Base-by-base conservation (phyloP, 2,329 filamentous ascomycete species). In the Pyricularia grisea region DNA sequence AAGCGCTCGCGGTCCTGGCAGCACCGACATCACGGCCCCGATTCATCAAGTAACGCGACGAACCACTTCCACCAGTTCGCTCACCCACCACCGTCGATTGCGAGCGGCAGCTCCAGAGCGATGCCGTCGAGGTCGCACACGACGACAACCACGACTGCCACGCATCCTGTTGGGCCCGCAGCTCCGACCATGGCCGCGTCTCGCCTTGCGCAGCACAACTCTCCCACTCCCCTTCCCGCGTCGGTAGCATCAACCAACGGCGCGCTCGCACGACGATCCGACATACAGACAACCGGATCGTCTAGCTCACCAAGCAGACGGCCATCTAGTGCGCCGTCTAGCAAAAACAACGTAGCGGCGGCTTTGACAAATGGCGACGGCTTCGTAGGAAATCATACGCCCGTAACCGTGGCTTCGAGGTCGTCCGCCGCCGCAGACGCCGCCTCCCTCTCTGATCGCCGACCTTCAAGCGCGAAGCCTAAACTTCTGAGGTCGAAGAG, bases 401-500 rank as follows among this genome's bases (percentile, higher is more conserved):
- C 67, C 50, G 42, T 28, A n/a, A 14, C 72, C 77, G 76, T 70
- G 67, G 72, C 17, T 69, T 73, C 60, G 69, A 70, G 36, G 68
- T 66, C 67, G n/a, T 60, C 31, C 30, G 67, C 50, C 60, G 60
- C 60, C 6, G 60, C 60, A 27, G 60, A 63, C 60, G 60, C 60
- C 27, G 31, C 33, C 42, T 67, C 42, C 31, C 66, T 67, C 28
- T 58, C 27, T 42, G 25, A 58, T 36, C 66, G 14, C 66, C 25
- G 50, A 27, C 55, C 67, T 17, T 36, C 67, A n/a, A 60, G 55
- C 30, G 71, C 74, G 5, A 87, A 87, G 73, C 84, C 85, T 30
- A 78, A 79, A n/a, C 78, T 88, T 23, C 74, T 83, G 67, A 82
- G 86, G 68, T 87, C 86, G 69, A 86, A 84, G 78, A 88, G 85